Evolutionary conservation across 208 protist genomes (phyloP).

Genomic region (Vickermania ingenoplastis): DNA sequence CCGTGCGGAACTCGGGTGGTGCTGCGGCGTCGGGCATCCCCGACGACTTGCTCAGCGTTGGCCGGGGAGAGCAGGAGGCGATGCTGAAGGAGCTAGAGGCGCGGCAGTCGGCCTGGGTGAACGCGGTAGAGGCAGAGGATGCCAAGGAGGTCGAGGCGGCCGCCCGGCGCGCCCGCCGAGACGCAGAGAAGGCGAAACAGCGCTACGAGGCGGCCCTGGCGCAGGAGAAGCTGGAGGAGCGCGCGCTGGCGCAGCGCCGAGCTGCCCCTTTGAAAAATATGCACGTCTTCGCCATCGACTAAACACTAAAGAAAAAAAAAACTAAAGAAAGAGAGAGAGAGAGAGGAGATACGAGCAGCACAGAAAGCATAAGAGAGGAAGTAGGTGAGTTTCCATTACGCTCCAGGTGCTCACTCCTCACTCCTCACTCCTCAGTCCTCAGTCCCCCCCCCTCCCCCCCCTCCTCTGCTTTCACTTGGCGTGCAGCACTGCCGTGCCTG

Average conservation of each 20-base stretch:
- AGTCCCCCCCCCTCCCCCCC: too few relatives aligned
- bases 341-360: too few relatives aligned
- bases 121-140: slow-evolving; percentile 23
- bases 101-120: slow-evolving; percentile 58
- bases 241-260: slow-evolving; percentile 27
- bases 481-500: too few relatives aligned
- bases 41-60: not conserved
- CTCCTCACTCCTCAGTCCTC: too few relatives aligned
- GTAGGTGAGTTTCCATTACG: too few relatives aligned
- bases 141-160: slow-evolving; percentile 25
- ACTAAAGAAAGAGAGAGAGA: too few relatives aligned
- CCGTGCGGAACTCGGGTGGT: not conserved
- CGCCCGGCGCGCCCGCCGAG: slow-evolving; percentile 14
- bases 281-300: slow-evolving; percentile 82
- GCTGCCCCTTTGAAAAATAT: slow-evolving; percentile 60
- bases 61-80: not conserved
- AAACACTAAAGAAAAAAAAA: too few relatives aligned
- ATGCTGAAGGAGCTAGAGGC: slow-evolving; percentile 13
- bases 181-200: slow-evolving; percentile 11
- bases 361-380: too few relatives aligned
- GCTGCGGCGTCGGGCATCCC: slow-evolving; percentile 5
- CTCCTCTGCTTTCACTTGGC: too few relatives aligned
- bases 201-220: slow-evolving; percentile 31
- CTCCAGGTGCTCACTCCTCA: too few relatives aligned
- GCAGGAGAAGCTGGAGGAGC: slow-evolving; percentile 27